A percentile compares a stretch with the other conserved stretches of the same genome.
phyloP scores from a whole-genome alignment of 2,329 filamentous ascomycete genomes.

The Rutstroemia sp. region DNA sequence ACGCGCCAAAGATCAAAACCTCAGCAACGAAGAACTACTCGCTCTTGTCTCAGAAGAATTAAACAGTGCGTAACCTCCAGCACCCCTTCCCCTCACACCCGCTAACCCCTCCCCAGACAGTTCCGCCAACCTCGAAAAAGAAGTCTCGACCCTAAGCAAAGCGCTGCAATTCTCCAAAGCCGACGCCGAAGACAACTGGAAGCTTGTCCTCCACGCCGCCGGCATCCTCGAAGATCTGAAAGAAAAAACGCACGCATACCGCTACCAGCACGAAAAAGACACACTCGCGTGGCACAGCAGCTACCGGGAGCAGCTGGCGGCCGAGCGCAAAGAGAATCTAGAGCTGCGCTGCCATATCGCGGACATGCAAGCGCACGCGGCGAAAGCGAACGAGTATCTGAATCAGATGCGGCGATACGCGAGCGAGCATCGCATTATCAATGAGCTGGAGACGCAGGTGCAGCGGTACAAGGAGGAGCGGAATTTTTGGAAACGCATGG shows the following conservation, averaged over 20 bases:
- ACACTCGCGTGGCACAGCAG: constrained; percentile 58
- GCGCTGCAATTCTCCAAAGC: constrained; percentile 54
- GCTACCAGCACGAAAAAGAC: constrained; percentile 53
- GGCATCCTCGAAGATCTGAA: constrained; percentile 50
- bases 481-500: constrained; percentile 60
- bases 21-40: constrained; percentile 53
- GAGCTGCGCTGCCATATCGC: constrained; percentile 58
- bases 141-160: constrained; percentile 54
- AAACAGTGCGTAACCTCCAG: constrained; percentile 37
- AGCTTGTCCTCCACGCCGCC: constrained; percentile 48
- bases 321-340: constrained; percentile 57
- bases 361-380: constrained; percentile 57
- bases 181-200: constrained; percentile 53
- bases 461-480: constrained; percentile 49
- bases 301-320: constrained; percentile 57
- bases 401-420: constrained; percentile 49
- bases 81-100: neutral
- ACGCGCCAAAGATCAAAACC: constrained; percentile 38
- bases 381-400: constrained; percentile 48
- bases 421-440: constrained; percentile 47
- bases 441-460: constrained; percentile 46
- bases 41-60: constrained; percentile 48
- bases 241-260: constrained; percentile 59
- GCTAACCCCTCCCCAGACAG: neutral
- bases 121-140: constrained; percentile 48